Evolutionary conservation across 2,329 filamentous ascomycete genomes (phyloP).

Genomic region (Cordyceps cicadae): DNA sequence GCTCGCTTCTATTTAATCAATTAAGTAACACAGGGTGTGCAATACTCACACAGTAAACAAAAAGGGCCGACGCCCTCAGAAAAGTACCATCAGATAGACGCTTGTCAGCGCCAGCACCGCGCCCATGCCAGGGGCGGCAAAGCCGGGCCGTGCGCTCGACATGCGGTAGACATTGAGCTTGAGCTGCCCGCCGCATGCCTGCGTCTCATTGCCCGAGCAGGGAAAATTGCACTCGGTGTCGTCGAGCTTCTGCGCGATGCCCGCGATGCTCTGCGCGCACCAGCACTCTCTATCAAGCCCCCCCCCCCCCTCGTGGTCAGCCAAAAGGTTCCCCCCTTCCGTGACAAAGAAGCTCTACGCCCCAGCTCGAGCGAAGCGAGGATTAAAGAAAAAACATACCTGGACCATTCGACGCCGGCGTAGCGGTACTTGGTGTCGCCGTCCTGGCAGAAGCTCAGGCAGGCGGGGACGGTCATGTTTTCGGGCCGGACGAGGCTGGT

Average conservation of each 20-base stretch:
- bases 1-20: background rate
- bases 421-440: slow-evolving; percentile 34
- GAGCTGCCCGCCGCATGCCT: slow-evolving; percentile 46
- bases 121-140: background rate
- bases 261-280: slow-evolving; percentile 44
- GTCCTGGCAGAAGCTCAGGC: slow-evolving; percentile 41
- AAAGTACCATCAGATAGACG: background rate
- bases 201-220: slow-evolving; percentile 44
- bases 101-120: background rate
- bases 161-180: slow-evolving; percentile 38
- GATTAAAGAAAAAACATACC: slow-evolving; percentile 22
- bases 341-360: background rate
- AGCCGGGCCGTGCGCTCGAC: slow-evolving; percentile 11
- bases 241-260: slow-evolving; percentile 35
- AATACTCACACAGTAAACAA: background rate
- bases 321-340: background rate
- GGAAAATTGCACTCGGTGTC: slow-evolving; percentile 42
- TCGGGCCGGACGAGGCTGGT: slow-evolving; percentile 31
- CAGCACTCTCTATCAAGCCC: slow-evolving; percentile 48
- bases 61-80: background rate
- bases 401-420: slow-evolving; percentile 47
- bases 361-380: background rate
- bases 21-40: no score
- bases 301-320: no score
- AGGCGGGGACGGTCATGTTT: slow-evolving; percentile 43